phyloP scores from a whole-genome alignment of 371 early-diverging fungal species.

The Nosema muscidifuracis region DNA sequence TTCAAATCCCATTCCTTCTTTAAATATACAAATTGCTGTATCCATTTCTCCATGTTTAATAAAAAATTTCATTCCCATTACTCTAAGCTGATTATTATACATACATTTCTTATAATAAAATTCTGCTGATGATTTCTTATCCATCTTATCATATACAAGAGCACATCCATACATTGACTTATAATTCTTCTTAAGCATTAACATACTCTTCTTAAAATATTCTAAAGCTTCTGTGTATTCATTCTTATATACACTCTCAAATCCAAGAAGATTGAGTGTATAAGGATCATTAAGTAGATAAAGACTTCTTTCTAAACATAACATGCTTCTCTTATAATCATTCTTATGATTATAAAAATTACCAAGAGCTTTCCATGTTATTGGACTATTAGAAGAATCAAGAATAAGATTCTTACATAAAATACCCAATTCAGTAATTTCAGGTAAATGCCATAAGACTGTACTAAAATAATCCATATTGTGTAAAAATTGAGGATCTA shows the following conservation, averaged over 20 bases:
- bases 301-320: conserved; percentile 56
- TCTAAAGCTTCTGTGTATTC: conserved; percentile 55
- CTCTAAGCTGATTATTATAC: conserved; percentile 51
- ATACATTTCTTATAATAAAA: conserved; percentile 51
- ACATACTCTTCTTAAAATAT: conserved; percentile 52
- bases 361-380: conserved; percentile 61
- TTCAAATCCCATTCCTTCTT: conserved; percentile 9
- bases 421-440: conserved; percentile 47
- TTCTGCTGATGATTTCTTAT: conserved; percentile 57
- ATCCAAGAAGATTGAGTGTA: conserved; percentile 59
- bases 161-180: conserved; percentile 62
- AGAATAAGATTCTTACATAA: conserved; percentile 55
- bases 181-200: conserved; percentile 55
- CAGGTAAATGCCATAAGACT: conserved; percentile 57
- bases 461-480: conserved; percentile 62
- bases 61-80: conserved; percentile 54
- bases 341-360: conserved; percentile 59
- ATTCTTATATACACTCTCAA: conserved; percentile 59
- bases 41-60: conserved; percentile 32
- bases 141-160: conserved; percentile 55
- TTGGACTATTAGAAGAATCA: conserved; percentile 36
- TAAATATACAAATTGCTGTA: conserved; percentile 33
- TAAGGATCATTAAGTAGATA: conserved; percentile 53
- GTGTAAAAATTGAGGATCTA: conserved; percentile 50
- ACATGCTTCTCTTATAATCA: conserved; percentile 48